A percentile compares a stretch with the other conserved stretches of the same genome.
Evolutionary conservation across 352 stramenopile species (phyloP).

Genomic region (Saprolegnia parasitica): DNA sequence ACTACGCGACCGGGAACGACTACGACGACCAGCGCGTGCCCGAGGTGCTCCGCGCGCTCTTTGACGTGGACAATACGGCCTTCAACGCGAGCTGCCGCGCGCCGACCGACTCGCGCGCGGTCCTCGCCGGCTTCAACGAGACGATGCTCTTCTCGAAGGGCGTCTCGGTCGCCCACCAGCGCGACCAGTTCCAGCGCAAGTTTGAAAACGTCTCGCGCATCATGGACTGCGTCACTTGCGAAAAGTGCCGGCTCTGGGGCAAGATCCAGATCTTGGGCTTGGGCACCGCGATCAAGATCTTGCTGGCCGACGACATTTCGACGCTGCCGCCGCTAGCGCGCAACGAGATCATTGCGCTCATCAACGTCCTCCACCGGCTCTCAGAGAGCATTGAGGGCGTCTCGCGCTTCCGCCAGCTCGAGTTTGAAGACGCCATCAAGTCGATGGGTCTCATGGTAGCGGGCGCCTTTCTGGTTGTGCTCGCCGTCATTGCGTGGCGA

Average conservation of each 20-base stretch:
- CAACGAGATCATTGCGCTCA: slow-evolving; percentile 97
- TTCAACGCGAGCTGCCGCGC: slow-evolving; percentile 27
- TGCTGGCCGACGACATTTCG: slow-evolving; percentile 88
- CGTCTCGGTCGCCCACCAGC: slow-evolving; percentile 22
- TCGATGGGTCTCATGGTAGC: slow-evolving; percentile 51
- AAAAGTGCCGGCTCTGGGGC: slow-evolving; percentile 97
- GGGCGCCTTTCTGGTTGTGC: slow-evolving; percentile 40
- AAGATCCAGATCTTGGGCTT: slow-evolving; percentile 97
- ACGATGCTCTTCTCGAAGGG: slow-evolving; percentile 45
- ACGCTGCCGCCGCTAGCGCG: slow-evolving; percentile 72
- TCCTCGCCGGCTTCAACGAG: slow-evolving; percentile 85
- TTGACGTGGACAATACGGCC: slow-evolving; percentile 52
- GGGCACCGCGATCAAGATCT: slow-evolving; percentile 95
- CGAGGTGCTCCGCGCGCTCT: slow-evolving; percentile 62
- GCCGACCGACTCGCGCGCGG: slow-evolving; percentile 52
- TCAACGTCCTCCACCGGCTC: slow-evolving; percentile 92
- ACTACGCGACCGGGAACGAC: slow-evolving; percentile 93
- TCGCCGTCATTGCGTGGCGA: neutral
- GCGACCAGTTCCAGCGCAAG: slow-evolving; percentile 72
- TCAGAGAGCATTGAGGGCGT: slow-evolving; percentile 73
- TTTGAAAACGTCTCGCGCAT: slow-evolving; percentile 98
- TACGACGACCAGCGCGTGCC: slow-evolving; percentile 67
- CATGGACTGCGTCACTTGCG: slow-evolving; percentile 98
- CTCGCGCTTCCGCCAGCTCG: slow-evolving; percentile 70
- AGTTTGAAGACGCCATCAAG: slow-evolving; percentile 59